Percentiles rank a stretch among this genome's conserved stretches.
Conservation (phyloP, 768 basidiomycete species). For the Rhizopogon vinicolor region DNA sequence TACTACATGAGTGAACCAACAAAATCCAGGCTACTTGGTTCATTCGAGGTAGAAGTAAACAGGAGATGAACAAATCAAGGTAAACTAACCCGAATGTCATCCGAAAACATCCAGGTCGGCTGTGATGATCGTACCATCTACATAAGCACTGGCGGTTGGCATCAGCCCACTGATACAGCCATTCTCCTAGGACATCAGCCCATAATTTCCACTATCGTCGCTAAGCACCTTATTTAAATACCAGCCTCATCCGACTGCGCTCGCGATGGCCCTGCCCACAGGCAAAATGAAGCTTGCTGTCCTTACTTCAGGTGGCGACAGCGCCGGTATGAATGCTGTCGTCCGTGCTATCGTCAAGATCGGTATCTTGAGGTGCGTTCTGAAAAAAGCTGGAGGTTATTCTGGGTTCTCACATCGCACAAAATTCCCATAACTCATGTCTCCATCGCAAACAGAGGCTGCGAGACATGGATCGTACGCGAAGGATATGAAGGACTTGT, state of each 20-base stretch:
- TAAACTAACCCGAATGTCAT: not conserved
- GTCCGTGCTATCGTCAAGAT: slow-evolving; percentile 92
- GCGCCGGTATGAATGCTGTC: slow-evolving; percentile 95
- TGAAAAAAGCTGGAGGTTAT: not conserved
- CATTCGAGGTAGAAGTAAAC: too few relatives aligned
- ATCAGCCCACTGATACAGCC: not conserved
- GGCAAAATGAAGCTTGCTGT: slow-evolving; percentile 82
- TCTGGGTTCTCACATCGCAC: not conserved
- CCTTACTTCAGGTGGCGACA: slow-evolving; percentile 95
- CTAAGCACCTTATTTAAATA: not conserved
- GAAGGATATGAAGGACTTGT: slow-evolving; percentile 99
- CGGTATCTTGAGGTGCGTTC: slow-evolving; percentile 79
- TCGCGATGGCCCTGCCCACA: not conserved
- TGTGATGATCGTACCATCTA: not conserved
- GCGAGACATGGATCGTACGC: slow-evolving; percentile 93
- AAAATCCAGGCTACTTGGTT: too few relatives aligned
- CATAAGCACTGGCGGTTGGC: too few relatives aligned
- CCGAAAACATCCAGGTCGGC: not conserved
- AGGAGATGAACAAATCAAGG: not conserved
- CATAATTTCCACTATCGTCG: slow-evolving; percentile 2
- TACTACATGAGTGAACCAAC: too few relatives aligned
- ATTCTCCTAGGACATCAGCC: too few relatives aligned
- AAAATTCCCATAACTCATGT: slow-evolving; percentile 4
- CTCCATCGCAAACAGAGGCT: slow-evolving; percentile 58
- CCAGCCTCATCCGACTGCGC: not conserved